Evolutionary conservation across 208 protist species (phyloP).

Genomic region (Leishmania amazonensis): DNA sequence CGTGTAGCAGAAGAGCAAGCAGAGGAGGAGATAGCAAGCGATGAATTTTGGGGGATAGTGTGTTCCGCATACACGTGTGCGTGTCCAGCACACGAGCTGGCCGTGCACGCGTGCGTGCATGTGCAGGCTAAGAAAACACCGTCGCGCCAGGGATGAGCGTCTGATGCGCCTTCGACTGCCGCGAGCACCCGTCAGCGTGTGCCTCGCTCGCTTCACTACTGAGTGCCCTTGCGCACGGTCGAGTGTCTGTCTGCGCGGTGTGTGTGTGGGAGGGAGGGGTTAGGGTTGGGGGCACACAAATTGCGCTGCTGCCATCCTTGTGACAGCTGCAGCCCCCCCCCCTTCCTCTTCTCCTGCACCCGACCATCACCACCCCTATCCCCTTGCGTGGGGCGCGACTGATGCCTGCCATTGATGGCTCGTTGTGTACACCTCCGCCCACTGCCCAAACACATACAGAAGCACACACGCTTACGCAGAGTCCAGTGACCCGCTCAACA

Average conservation of each 20-base stretch:
- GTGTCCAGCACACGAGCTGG: too few relatives aligned
- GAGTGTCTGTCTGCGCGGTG: not conserved
- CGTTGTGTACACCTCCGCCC: not conserved
- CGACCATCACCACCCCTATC: not conserved
- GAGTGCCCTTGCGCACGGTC: not conserved
- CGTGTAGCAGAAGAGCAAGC: not conserved
- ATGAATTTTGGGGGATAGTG: not conserved
- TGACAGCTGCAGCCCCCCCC: not conserved
- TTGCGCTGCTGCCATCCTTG: not conserved
- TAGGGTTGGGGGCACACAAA: not conserved
- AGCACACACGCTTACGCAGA: not conserved
- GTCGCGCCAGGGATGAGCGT: not conserved
- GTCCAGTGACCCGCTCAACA: slow-evolving; percentile 15
- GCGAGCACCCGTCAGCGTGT: not conserved
- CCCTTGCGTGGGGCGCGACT: not conserved
- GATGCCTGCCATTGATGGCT: not conserved
- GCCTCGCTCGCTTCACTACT: not conserved
- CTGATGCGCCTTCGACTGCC: not conserved
- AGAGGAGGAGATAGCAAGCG: not conserved
- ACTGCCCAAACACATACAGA: not conserved
- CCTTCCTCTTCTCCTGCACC: not conserved
- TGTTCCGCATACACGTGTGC: too few relatives aligned
- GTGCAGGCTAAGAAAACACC: too few relatives aligned
- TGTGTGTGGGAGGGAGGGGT: not conserved
- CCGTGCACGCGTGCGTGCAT: too few relatives aligned